phyloP scores from a whole-genome alignment of 805 yeast genomes.

The Cyberlindnera xishuangbannaensis region DNA sequence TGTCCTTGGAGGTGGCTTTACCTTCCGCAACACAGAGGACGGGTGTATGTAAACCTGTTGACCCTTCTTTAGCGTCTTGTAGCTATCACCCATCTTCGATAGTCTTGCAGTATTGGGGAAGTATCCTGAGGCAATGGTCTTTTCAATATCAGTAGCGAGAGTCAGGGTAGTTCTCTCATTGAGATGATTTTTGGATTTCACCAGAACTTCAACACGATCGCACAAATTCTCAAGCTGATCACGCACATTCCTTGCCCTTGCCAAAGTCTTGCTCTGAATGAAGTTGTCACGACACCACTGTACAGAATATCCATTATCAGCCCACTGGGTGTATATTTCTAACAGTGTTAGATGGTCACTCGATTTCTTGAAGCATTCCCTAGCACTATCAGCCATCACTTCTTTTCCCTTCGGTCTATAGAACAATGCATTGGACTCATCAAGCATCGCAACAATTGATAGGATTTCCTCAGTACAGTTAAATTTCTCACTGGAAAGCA shows the following conservation, averaged over 20 bases:
- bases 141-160: slow-evolving; percentile 70
- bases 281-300: slow-evolving; percentile 86
- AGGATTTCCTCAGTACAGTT: slow-evolving; percentile 65
- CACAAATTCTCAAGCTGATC: slow-evolving; percentile 64
- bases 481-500: slow-evolving; percentile 55
- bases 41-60: slow-evolving; percentile 84
- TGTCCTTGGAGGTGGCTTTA: slow-evolving; percentile 67
- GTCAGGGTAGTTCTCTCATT: slow-evolving; percentile 30
- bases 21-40: slow-evolving; percentile 60
- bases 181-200: slow-evolving; percentile 28
- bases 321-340: slow-evolving; percentile 77
- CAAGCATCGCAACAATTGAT: slow-evolving; percentile 76
- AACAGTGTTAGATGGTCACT: slow-evolving; percentile 78
- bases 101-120: slow-evolving; percentile 94
- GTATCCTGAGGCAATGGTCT: slow-evolving; percentile 83
- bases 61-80: slow-evolving; percentile 55
- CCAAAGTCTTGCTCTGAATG: slow-evolving; percentile 68
- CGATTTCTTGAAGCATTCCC: slow-evolving; percentile 44
- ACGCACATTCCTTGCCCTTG: slow-evolving; percentile 62
- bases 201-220: slow-evolving; percentile 42
- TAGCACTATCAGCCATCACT: slow-evolving; percentile 59
- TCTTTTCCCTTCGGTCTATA: slow-evolving; percentile 64
- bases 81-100: slow-evolving; percentile 71
- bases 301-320: slow-evolving; percentile 53
- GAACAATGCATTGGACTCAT: slow-evolving; percentile 68